These are phyloP conservation scores for Phytophthora idaei DNA, from an alignment of 352 stramenopile species.

Conservation along the genomic window DNA sequence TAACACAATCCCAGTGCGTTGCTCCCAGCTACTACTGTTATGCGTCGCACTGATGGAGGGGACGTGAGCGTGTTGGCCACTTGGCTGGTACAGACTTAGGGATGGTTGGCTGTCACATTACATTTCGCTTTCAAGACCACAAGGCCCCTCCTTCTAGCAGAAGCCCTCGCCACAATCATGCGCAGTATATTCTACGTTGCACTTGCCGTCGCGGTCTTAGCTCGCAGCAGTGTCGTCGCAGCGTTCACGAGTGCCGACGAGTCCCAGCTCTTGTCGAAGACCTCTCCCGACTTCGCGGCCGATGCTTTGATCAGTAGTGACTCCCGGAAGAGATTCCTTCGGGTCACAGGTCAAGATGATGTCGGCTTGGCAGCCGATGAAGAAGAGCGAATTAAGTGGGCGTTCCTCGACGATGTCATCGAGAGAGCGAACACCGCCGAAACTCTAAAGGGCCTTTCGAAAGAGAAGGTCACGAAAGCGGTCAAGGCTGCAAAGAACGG, in stretches of 20 bases:
- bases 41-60: no score
- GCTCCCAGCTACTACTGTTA: no score
- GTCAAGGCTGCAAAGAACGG: neutral
- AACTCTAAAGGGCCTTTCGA: neutral
- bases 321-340: conserved; percentile 7
- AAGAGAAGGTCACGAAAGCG: neutral
- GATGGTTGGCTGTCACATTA: conserved; percentile 1
- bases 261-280: conserved; percentile 7
- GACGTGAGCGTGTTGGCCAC: no score
- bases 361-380: neutral
- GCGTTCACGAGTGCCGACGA: conserved; percentile 16
- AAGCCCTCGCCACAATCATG: conserved; percentile 6
- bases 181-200: conserved; percentile 14
- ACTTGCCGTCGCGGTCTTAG: conserved; percentile 2
- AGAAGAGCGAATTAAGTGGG: conserved; percentile 1
- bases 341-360: conserved; percentile 1
- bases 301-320: conserved; percentile 3
- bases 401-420: neutral
- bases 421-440: neutral
- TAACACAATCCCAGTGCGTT: no score
- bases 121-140: conserved; percentile 16
- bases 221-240: conserved; percentile 7
- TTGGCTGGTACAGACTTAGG: neutral
- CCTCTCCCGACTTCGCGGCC: conserved; percentile 4
- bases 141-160: conserved; percentile 7